Evolutionary conservation across 1,284 basidiomycete genomes (phyloP), one percentile per base, ranked within the genome.

Genomic region (Ceratobasidium sp.): DNA sequence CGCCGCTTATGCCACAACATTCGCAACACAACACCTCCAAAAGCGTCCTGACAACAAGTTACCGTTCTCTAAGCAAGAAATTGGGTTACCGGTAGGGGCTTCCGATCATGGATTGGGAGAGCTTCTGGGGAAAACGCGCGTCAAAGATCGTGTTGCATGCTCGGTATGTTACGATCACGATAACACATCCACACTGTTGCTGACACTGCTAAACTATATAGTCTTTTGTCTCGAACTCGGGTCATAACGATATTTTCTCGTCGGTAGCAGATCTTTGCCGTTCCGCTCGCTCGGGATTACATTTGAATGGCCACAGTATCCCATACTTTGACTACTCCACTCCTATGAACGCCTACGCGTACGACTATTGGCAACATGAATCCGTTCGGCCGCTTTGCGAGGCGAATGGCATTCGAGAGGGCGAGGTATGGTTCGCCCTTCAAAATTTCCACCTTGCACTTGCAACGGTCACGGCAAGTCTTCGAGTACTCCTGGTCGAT

Each of bases 291-390:
- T 83, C 82, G 2, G 91, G 90, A 0, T 80, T 93, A 10, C 86
- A 88, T 77, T 82, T 92, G 9, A 88, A 90, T 81, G 87, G 87
- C 79, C 86, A 91, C 80, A 88, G 88, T 0, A 89, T 91, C 23
- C 92, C 92, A 2, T 88, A 90, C 1, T 82, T 92, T 80, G 84
- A 84, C 3, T 81, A 83, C 61, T 84, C 91, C 81, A 83, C 85
- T 52, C 59, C 85, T 91, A 50, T 68, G 57, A 93, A 93, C 78
- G 91, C 91, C 0, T 92, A 92, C 81, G 83, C 92, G 4, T 84
- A 89, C 74, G 92, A 93, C 81, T 93, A 92, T 83, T 92, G 88
- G 82, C 87, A 82, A 0, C 92, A 93, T 79, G 92, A 67, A 70
- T 78, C 57, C 77, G 78, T 59, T 75, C 78, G 71, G 62, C 78